Evolutionary conservation across 202 grass and related monocot genomes (phyloP).

Genomic region (Alloteropsis angusta): DNA sequence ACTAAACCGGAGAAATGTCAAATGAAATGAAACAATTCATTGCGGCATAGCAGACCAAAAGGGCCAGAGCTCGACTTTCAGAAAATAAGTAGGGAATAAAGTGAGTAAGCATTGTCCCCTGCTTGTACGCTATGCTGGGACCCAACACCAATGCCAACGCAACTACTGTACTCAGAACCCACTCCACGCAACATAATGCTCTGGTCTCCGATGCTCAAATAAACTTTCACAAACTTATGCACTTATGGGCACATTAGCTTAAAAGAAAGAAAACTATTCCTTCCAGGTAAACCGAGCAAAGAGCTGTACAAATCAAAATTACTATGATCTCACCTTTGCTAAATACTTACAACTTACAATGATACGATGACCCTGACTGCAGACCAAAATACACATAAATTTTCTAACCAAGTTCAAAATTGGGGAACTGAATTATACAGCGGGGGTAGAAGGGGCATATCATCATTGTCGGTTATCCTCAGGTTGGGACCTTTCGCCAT

Average conservation of each 20-base stretch:
- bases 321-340: conserved; percentile 33
- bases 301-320: conserved; percentile 38
- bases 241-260: background rate
- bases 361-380: conserved; percentile 1
- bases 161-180: background rate
- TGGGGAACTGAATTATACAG: conserved; percentile 53
- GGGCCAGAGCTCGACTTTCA: background rate
- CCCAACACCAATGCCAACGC: background rate
- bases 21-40: background rate
- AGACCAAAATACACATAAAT: conserved; percentile 29
- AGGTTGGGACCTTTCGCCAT: conserved; percentile 33
- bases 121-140: background rate
- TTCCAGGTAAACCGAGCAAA: background rate
- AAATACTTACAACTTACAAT: conserved; percentile 47
- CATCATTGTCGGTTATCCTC: conserved; percentile 21
- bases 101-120: background rate
- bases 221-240: conserved; percentile 1
- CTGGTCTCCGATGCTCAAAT: background rate
- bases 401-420: conserved; percentile 49
- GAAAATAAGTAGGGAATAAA: background rate
- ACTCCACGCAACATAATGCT: background rate
- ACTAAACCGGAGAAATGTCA: background rate
- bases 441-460: conserved; percentile 5
- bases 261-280: background rate
- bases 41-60: background rate